Evolutionary conservation across 768 basidiomycete genomes (phyloP).

Genomic region (Macrolepiota fuliginosa): DNA sequence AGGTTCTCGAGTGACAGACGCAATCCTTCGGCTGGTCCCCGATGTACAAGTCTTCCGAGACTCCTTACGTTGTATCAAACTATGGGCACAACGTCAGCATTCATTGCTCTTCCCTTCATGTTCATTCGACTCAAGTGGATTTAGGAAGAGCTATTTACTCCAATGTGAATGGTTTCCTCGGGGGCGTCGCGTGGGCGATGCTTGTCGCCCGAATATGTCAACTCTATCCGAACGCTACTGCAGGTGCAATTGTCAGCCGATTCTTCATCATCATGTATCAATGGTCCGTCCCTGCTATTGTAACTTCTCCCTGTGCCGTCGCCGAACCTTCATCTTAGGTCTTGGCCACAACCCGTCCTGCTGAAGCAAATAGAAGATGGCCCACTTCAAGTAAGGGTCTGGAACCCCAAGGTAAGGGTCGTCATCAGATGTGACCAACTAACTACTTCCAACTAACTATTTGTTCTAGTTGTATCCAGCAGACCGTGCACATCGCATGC

Average conservation of each 20-base stretch:
- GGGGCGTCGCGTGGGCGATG: constrained; percentile 98
- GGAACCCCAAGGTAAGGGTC: constrained; percentile 86
- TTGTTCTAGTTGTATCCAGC: constrained; percentile 76
- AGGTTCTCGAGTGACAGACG: constrained; percentile 96
- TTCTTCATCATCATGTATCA: constrained; percentile 99
- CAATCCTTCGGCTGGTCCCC: constrained; percentile 92
- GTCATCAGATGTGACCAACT: not conserved
- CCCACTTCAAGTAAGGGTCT: constrained; percentile 88
- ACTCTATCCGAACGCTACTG: constrained; percentile 91
- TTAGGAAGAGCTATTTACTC: constrained; percentile 95
- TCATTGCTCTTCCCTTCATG: not conserved
- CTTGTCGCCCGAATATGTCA: constrained; percentile 99
- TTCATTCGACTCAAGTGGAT: not conserved
- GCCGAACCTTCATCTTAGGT: constrained; percentile 46
- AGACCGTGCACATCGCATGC: constrained; percentile 96
- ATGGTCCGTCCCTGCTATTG: constrained; percentile 56
- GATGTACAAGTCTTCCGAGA: constrained; percentile 94
- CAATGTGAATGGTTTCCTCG: constrained; percentile 96
- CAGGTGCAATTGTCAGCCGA: constrained; percentile 93
- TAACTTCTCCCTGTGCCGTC: not conserved
- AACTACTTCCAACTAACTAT: constrained; percentile 5
- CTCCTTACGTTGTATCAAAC: constrained; percentile 91
- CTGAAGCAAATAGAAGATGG: constrained; percentile 97
- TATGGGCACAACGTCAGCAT: constrained; percentile 91
- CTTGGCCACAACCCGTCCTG: constrained; percentile 98